These are phyloP conservation scores for Rhytidiadelphus loreus DNA, from an alignment of 225 moss, liverwort and hornwort species.

Conservation along the genomic window DNA sequence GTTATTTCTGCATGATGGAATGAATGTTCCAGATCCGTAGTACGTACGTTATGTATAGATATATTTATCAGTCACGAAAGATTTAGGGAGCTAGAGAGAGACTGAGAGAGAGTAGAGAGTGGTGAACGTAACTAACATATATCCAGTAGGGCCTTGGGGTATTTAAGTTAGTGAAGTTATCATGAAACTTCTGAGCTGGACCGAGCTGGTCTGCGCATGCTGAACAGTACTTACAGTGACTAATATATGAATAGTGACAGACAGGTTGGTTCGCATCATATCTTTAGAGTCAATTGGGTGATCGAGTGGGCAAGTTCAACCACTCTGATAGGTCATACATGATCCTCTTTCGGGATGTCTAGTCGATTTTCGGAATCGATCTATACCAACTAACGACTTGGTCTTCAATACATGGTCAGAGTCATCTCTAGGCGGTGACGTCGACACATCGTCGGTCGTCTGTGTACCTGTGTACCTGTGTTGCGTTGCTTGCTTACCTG, in stretches of 20 bases:
- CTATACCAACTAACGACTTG: background rate
- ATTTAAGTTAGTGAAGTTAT: background rate
- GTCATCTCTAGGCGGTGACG: background rate
- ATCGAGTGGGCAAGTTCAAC: background rate
- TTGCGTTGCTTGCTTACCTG: background rate
- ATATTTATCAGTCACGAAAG: background rate
- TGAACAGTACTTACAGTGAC: background rate
- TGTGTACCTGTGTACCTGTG: too few relatives aligned
- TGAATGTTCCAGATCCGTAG: background rate
- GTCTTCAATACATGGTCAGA: too few relatives aligned
- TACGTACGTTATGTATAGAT: background rate
- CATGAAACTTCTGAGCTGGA: background rate
- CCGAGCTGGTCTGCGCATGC: background rate
- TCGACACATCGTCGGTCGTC: background rate
- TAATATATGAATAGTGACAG: background rate
- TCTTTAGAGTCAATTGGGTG: background rate
- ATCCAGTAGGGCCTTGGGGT: background rate
- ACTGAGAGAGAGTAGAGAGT: background rate
- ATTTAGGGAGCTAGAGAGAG: background rate
- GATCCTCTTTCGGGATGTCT: background rate
- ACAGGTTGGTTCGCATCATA: background rate
- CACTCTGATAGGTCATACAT: background rate
- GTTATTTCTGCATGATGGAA: background rate
- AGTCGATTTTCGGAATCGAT: background rate
- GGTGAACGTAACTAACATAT: background rate